A percentile compares a stretch with the other conserved stretches of the same genome.
Conservation (phyloP, 2,329 filamentous ascomycete species). For the Claviceps fusiformis region DNA sequence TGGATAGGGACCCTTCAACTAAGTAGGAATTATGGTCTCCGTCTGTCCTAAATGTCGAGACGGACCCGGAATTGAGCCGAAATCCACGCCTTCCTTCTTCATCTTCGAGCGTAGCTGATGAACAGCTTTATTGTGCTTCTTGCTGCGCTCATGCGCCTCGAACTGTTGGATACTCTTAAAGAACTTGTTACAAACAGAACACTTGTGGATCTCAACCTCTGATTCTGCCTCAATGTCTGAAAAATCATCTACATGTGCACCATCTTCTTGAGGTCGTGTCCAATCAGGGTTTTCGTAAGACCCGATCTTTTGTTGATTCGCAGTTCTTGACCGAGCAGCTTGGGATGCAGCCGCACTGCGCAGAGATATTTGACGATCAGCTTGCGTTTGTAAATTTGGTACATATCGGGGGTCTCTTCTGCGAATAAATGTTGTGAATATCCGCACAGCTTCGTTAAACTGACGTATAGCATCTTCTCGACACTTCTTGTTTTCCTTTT, state of each 20-base stretch:
- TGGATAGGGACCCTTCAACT: background rate
- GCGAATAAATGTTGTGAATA: conserved; percentile 74
- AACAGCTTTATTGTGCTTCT: conserved; percentile 83
- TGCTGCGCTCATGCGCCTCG: conserved; percentile 86
- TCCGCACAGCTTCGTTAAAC: conserved; percentile 84
- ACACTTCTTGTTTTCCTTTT: conserved; percentile 82
- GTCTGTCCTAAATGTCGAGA: background rate
- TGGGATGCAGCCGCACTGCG: conserved; percentile 72
- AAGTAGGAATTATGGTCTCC: background rate
- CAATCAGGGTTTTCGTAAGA: conserved; percentile 58
- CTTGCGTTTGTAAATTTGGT: conserved; percentile 62
- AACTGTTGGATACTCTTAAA: conserved; percentile 92
- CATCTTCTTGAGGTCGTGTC: conserved; percentile 47
- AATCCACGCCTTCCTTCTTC: conserved; percentile 59
- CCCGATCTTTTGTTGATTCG: conserved; percentile 61
- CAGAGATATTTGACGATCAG: conserved; percentile 64
- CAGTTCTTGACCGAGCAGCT: conserved; percentile 68
- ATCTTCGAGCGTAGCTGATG: conserved; percentile 71
- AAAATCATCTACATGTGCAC: conserved; percentile 45
- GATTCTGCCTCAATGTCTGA: conserved; percentile 42
- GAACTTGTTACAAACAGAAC: conserved; percentile 60
- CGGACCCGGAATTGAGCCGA: conserved; percentile 29
- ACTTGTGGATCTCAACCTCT: conserved; percentile 52
- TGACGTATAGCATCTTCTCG: conserved; percentile 73
- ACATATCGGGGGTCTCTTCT: conserved; percentile 84